Evolutionary conservation across 106 monocot species (phyloP), one percentile per base, ranked within the genome.

Genomic region (Dendrobium officinale): DNA sequence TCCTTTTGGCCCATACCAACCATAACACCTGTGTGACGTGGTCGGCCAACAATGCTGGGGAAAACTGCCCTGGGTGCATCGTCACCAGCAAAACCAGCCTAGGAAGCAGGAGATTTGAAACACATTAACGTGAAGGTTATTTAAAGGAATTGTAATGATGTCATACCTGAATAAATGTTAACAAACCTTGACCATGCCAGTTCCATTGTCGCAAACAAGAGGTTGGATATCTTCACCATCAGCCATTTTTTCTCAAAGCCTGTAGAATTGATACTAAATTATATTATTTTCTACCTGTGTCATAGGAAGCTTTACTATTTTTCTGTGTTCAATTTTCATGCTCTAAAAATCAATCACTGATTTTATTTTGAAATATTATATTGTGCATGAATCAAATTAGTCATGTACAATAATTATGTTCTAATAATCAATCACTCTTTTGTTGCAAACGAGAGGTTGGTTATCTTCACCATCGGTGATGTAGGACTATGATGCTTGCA

Each of bases 221-320:
- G 84, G 84, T 41, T 84, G 84, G 84, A 84, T 84, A 77, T 84
- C 84, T n/a, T 84, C 79, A 47, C 24, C n/a, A 9, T 84, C 84
- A 33, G 84, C 84, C 84, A 84, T 84, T 80, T 75, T 76, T 61
- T 75, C 72, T 55, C 29, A 51, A 37, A 72, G 33, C 24, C 42
- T 64, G 56, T 17, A 56, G 61, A 79, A 54, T 42, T 10, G 6
- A 26, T 9, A 24, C 8, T 9, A 27, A 66, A 66, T 66, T 26
- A 26, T 66, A 66, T 66, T 66, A 61, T 4, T n/a, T 61, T 61
- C 18, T 17, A 61, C 18, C 61, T 22, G 7, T 61, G 61, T 15
- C 61, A 66, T 22, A 22, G 6, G 3, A 66, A 66, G 24, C 58
- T 58, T 58, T 19, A 58, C n/a, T 58, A 58, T 19, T n/a, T 19